phyloP scores from a whole-genome alignment of 2,329 filamentous ascomycete genomes.

The Elsinoe australis region DNA sequence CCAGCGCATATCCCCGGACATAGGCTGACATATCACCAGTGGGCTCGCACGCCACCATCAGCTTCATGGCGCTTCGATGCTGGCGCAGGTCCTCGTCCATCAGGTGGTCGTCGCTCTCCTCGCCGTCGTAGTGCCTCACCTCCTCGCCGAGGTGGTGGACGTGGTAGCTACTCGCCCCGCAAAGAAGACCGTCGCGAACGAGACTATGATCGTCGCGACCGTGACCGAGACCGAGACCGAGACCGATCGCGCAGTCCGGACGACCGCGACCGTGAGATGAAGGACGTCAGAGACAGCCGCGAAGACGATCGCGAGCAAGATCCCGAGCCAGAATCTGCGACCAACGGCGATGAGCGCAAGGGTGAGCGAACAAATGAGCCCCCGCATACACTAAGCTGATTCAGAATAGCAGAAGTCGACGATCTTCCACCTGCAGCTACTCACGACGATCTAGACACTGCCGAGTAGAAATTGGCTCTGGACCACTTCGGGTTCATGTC shows the following conservation, averaged over 20 bases:
- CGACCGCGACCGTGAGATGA: conserved; percentile 53
- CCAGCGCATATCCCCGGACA: not conserved
- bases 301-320: conserved; percentile 33
- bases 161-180: conserved; percentile 64
- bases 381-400: conserved; percentile 25
- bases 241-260: conserved; percentile 34
- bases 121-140: conserved; percentile 66
- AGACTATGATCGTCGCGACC: conserved; percentile 57
- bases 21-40: conserved; percentile 48
- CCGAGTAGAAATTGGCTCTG: conserved; percentile 54
- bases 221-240: conserved; percentile 57
- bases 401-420: conserved; percentile 36
- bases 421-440: conserved; percentile 73
- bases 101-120: conserved; percentile 46
- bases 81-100: conserved; percentile 68
- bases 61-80: conserved; percentile 98
- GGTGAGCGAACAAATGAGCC: no score
- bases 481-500: conserved; percentile 7
- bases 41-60: conserved; percentile 95
- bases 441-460: conserved; percentile 93
- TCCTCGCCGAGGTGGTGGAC: conserved; percentile 46
- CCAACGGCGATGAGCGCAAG: conserved; percentile 84
- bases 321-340: conserved; percentile 21
- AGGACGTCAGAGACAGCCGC: conserved; percentile 43
- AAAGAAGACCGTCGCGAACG: conserved; percentile 60